Base-by-base conservation (phyloP, 2,329 filamentous ascomycete genomes). In the Allantophomopsis cytisporea region DNA sequence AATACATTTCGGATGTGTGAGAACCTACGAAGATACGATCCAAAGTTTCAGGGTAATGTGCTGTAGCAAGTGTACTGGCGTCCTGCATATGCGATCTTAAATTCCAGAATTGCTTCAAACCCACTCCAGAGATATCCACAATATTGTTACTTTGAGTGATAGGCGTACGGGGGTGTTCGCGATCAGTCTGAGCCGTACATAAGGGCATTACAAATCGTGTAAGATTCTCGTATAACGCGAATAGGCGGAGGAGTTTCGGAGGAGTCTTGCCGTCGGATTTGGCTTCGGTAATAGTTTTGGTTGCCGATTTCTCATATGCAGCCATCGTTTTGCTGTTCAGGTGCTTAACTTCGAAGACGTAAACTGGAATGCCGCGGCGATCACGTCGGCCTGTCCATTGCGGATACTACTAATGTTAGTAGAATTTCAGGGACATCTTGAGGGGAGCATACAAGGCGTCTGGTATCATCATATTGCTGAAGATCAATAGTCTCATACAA, bases 361-460 rank as follows among this genome's bases (percentile, higher is more conserved):
- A 95, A 50, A 95, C 71, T 7, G 89, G 89, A 45, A 94, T 94
- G 48, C 89, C 89, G 50, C 87, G 82, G 50, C 77, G 82, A 62
- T 95, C 89, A 49, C 88, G 76, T 47, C 87, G 82, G 40, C 89
- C 89, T 15, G 85, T 93, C 83, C 87, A 95, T 75, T 94, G 86
- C 17, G 88, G 87, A 55, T 94, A 94, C 82, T 88, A 52, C 32
- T 14, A 13, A 34, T 34, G n/a, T 34, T 34, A 34, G 10, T 5
- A 8, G 41, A 7, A 16, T 20, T 41, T 46, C 39, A 47, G 39
- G 13, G 7, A 7, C 17, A 28, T 28, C 21, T 36, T n/a, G n/a
- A 21, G 20, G 15, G 13, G 35, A 41, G 36, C 67, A 50, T 60
- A 89, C 84, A 65, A 95, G 68, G 48, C 76, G 70, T 41, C 82